These are phyloP conservation scores for Fagopyrum tataricum DNA, from an alignment of 148 eudicot species.

Conservation along the genomic window DNA sequence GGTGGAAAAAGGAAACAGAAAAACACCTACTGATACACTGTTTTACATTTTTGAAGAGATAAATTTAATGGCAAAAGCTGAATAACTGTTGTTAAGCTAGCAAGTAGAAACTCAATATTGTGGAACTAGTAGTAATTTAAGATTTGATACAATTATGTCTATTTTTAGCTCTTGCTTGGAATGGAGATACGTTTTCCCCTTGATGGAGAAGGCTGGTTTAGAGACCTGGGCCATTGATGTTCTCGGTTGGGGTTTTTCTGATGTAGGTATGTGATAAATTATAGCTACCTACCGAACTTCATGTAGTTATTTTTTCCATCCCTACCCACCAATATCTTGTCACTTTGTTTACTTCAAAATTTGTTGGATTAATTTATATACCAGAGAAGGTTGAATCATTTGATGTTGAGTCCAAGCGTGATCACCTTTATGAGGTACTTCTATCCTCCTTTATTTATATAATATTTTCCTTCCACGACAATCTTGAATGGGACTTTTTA, in stretches of 20 bases:
- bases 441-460: conserved; percentile 16
- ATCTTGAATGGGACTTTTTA: background rate
- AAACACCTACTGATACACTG: background rate
- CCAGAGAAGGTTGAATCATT: conserved; percentile 63
- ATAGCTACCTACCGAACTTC: background rate
- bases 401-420: conserved; percentile 76
- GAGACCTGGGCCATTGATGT: conserved; percentile 92
- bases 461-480: background rate
- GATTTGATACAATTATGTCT: background rate
- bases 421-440: conserved; percentile 79
- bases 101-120: background rate
- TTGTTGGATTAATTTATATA: conserved; percentile 11
- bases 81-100: background rate
- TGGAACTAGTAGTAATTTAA: background rate
- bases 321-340: background rate
- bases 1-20: background rate
- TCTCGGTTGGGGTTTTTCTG: conserved; percentile 96
- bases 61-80: background rate
- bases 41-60: background rate
- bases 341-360: background rate
- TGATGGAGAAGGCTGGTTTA: conserved; percentile 82
- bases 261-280: conserved; percentile 46
- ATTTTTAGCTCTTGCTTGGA: conserved; percentile 89
- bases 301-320: background rate
- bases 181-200: conserved; percentile 86